Conservation (phyloP, 805 yeast species). For the Candida sphagnicola region DNA sequence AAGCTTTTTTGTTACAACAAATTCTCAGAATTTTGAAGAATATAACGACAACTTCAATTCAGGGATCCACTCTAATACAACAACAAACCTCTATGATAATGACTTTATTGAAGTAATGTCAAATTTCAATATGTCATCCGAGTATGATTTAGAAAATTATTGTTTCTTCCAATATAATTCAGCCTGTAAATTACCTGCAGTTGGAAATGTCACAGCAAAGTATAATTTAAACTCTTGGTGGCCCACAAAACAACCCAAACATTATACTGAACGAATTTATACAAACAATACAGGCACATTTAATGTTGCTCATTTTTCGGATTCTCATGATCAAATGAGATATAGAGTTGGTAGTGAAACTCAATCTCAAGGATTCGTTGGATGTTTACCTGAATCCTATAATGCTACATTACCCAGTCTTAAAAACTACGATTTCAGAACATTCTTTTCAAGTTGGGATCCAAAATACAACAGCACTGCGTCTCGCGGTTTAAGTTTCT, state of each 20-base stretch:
- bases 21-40: slow-evolving; percentile 18
- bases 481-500: slow-evolving; percentile 7
- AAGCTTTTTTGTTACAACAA: slow-evolving; percentile 36
- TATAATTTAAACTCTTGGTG: slow-evolving; percentile 26
- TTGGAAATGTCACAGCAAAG: slow-evolving; percentile 42
- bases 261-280: slow-evolving; percentile 28
- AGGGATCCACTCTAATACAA: slow-evolving; percentile 20
- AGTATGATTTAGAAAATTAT: slow-evolving; percentile 42
- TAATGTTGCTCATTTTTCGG: slow-evolving; percentile 63
- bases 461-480: slow-evolving; percentile 5
- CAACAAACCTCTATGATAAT: slow-evolving; percentile 32
- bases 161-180: slow-evolving; percentile 44
- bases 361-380: slow-evolving; percentile 51
- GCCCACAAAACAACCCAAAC: slow-evolving; percentile 29
- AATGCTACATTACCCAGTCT: slow-evolving; percentile 24
- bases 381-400: slow-evolving; percentile 53
- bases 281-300: slow-evolving; percentile 31
- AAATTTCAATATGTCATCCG: slow-evolving; percentile 32
- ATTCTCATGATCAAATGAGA: slow-evolving; percentile 58
- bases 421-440: slow-evolving; percentile 26
- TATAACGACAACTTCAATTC: slow-evolving; percentile 15
- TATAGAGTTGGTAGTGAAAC: slow-evolving; percentile 53
- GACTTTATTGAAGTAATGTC: slow-evolving; percentile 35
- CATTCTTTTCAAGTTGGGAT: slow-evolving; percentile 15
- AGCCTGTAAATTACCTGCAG: slow-evolving; percentile 50